Evolutionary conservation across 805 yeast genomes (phyloP).

Genomic region (Saitoella complicata): DNA sequence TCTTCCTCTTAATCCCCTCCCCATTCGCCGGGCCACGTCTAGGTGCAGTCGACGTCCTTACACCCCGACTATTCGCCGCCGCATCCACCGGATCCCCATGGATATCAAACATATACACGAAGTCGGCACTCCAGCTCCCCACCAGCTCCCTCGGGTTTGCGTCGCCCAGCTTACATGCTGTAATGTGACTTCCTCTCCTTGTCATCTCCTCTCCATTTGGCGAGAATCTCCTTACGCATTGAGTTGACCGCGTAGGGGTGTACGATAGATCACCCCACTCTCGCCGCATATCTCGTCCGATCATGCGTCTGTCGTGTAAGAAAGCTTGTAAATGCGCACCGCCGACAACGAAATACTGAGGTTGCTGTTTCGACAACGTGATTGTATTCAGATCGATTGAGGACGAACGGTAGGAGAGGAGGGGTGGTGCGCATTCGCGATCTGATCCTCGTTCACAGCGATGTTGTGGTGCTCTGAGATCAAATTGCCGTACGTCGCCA

Average conservation of each 20-base stretch:
- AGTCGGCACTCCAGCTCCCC: conserved; percentile 13
- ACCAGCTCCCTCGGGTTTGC: conserved; percentile 10
- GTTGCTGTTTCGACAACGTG: conserved; percentile 10
- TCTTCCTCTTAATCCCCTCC: no score
- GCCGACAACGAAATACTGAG: conserved; percentile 12
- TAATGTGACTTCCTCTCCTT: conserved; percentile 5
- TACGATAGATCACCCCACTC: conserved; percentile 4
- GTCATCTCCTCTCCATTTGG: conserved; percentile 1
- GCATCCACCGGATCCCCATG: not conserved
- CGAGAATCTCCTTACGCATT: conserved; percentile 11
- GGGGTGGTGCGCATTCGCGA: conserved; percentile 5
- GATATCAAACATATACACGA: conserved; percentile 10
- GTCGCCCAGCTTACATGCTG: conserved; percentile 9
- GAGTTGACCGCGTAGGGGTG: conserved; percentile 4
- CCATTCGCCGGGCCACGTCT: no score
- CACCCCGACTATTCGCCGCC: no score
- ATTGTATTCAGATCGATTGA: conserved; percentile 8
- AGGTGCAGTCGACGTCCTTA: no score
- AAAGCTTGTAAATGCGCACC: conserved; percentile 10
- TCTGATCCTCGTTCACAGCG: not conserved
- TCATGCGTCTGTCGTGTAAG: conserved; percentile 12
- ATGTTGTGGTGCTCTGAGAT: conserved; percentile 9
- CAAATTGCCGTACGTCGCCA: conserved; percentile 12
- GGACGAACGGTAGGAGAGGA: conserved; percentile 7
- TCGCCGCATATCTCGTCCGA: conserved; percentile 4